These are phyloP conservation scores for Arthrobotrys sphaeroides DNA, from an alignment of 2,329 filamentous ascomycete species.

Conservation along the genomic window DNA sequence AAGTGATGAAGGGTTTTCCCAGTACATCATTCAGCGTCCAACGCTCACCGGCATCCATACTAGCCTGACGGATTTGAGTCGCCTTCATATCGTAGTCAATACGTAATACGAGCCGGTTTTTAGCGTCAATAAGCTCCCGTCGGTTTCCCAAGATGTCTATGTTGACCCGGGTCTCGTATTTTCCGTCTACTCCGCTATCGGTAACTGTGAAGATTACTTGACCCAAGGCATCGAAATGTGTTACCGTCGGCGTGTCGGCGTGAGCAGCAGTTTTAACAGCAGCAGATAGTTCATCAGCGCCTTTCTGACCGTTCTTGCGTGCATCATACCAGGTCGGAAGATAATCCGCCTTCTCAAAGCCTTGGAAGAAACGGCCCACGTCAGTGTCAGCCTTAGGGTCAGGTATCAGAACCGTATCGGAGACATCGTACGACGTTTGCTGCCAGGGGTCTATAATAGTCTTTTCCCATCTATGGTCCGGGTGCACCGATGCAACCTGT, in stretches of 20 bases:
- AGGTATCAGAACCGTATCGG: constrained; percentile 7
- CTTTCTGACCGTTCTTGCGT: constrained; percentile 11
- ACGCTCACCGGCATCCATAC: constrained; percentile 3
- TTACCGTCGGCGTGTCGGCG: constrained; percentile 15
- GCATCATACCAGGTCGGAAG: constrained; percentile 55
- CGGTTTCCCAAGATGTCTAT: constrained; percentile 1
- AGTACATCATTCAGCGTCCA: background rate
- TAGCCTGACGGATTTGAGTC: background rate
- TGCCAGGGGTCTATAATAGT: constrained; percentile 11
- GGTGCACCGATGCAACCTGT: constrained; percentile 43
- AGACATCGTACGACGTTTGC: background rate
- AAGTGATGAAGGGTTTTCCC: background rate
- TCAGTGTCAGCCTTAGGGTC: constrained; percentile 27
- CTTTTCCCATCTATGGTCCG: constrained; percentile 56
- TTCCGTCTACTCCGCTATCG: background rate
- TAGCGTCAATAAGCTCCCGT: background rate
- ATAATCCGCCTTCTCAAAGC: constrained; percentile 14
- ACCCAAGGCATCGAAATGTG: constrained; percentile 24
- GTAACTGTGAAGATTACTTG: background rate
- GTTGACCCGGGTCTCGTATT: background rate
- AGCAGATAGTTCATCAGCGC: background rate
- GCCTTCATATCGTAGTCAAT: background rate
- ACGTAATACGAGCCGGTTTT: background rate
- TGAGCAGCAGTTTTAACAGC: constrained; percentile 30
- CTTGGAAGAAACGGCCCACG: constrained; percentile 8